Base-by-base conservation (phyloP, 352 stramenopile genomes). In the Phytopythium mirpurense region DNA sequence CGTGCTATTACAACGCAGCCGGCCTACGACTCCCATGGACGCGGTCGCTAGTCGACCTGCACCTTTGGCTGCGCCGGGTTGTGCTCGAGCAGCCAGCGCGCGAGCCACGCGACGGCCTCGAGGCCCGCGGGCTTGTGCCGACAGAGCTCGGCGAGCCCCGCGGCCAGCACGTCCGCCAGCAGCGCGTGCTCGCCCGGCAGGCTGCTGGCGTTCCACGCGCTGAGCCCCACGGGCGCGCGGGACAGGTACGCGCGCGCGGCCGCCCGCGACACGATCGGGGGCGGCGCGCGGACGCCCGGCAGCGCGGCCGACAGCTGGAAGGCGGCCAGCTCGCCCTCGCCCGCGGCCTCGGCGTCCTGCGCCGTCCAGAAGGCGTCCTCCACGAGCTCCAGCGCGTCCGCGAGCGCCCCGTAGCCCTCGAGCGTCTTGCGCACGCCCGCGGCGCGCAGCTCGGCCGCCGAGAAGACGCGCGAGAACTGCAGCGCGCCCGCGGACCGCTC, bases 61-160 rank as follows among this genome's bases (percentile, higher is more conserved):
- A 95, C 74, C 36, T 72, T 76, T 1, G 88, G 88, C 56, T 96
- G 80, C 48, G 81, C 89, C 40, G 88, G 86, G 51, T 96, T 96
- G 67, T 96, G 75, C 26, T 74, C 60, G 5, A 96, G 64, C 38
- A 96, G 74, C 80, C 84, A 96, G 9, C 83, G 62, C 16, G 80
- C 86, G 35, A 96, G 81, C 83, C 84, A 91, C 40, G 66, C 70
- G 35, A 89, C 74, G n/a, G 85, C 83, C n/a, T 88, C 63, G 34
- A 95, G 54, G 0, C 79, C 83, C 10, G 72, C 57, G 7, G 79
- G 83, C 21, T 95, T 96, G 32, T 85, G 61, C 9, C 86, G 81
- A 50, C 86, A 96, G 15, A 96, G 68, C 56, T 94, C 83, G 0
- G 72, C 66, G 15, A 96, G 68, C 4, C 74, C 86, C 19, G 80